Conservation (phyloP, 2,329 filamentous ascomycete genomes). For the Aspergillus alliaceus region DNA sequence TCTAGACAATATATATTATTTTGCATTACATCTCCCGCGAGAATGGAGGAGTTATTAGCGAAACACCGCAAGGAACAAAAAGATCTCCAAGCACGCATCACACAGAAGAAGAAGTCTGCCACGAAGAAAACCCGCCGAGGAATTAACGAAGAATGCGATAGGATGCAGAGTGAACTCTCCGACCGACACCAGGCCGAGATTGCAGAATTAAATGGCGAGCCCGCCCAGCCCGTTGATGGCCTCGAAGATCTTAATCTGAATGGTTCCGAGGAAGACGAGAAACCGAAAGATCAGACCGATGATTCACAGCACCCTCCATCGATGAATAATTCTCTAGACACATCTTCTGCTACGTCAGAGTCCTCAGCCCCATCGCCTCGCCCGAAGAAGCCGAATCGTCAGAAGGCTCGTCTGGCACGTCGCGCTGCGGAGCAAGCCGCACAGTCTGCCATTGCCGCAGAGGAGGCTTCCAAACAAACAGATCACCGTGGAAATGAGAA, state of each 20-base stretch:
- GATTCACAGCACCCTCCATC: not conserved
- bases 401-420: slow-evolving; percentile 86
- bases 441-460: slow-evolving; percentile 64
- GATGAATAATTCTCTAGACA: slow-evolving; percentile 7
- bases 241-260: slow-evolving; percentile 36
- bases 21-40: not conserved
- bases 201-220: slow-evolving; percentile 43
- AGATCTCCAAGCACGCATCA: slow-evolving; percentile 81
- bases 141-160: slow-evolving; percentile 65
- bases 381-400: slow-evolving; percentile 78
- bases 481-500: slow-evolving; percentile 72
- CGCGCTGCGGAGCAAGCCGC: slow-evolving; percentile 82
- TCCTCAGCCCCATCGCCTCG: slow-evolving; percentile 20
- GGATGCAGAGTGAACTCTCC: slow-evolving; percentile 56
- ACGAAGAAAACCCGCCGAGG: slow-evolving; percentile 77
- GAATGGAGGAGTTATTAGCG: slow-evolving; percentile 74
- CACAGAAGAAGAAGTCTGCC: slow-evolving; percentile 94
- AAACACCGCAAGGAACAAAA: slow-evolving; percentile 86
- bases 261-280: slow-evolving; percentile 18
- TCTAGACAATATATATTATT: slow-evolving; percentile 4
- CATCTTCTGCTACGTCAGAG: slow-evolving; percentile 17
- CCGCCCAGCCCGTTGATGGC: slow-evolving; percentile 22
- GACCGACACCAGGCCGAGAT: slow-evolving; percentile 56
- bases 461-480: slow-evolving; percentile 73
- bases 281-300: not conserved